Percentiles rank a stretch among this genome's conserved stretches.
phyloP scores from a whole-genome alignment of 2,329 filamentous ascomycete genomes.

The Pseudogymnoascus sp. region DNA sequence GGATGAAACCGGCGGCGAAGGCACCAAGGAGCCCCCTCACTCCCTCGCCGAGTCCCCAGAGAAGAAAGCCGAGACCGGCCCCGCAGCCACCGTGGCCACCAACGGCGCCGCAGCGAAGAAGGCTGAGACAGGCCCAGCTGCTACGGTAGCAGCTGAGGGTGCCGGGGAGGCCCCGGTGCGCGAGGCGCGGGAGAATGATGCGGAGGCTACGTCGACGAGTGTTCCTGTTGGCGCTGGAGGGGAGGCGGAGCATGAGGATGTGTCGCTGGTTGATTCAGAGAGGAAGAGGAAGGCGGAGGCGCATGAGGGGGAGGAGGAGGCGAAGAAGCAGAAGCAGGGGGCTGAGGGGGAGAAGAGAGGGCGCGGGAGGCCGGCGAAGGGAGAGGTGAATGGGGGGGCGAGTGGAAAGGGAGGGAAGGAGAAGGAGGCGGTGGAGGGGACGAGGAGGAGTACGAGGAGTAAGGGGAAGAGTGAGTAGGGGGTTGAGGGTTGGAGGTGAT shows the following conservation, averaged over 20 bases:
- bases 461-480: background rate
- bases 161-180: background rate
- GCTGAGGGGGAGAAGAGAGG: background rate
- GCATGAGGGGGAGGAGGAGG: background rate
- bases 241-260: background rate
- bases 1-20: background rate
- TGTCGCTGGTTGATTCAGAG: background rate
- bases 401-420: background rate
- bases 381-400: background rate
- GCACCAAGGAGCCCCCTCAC: background rate
- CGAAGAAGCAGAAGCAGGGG: too few relatives aligned
- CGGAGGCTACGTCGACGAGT: background rate
- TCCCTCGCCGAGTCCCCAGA: background rate
- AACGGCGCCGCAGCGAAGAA: background rate
- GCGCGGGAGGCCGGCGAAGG: background rate
- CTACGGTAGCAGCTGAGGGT: background rate
- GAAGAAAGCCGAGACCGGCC: background rate
- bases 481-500: background rate
- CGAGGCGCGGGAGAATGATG: background rate
- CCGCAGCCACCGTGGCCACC: background rate
- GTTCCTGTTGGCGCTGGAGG: background rate
- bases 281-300: background rate
- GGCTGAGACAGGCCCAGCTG: background rate
- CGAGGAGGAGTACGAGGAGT: slow-evolving; percentile 15
- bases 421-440: background rate